phyloP scores from a whole-genome alignment of 2,329 filamentous ascomycete species.

The Aspergillus fischeri region DNA sequence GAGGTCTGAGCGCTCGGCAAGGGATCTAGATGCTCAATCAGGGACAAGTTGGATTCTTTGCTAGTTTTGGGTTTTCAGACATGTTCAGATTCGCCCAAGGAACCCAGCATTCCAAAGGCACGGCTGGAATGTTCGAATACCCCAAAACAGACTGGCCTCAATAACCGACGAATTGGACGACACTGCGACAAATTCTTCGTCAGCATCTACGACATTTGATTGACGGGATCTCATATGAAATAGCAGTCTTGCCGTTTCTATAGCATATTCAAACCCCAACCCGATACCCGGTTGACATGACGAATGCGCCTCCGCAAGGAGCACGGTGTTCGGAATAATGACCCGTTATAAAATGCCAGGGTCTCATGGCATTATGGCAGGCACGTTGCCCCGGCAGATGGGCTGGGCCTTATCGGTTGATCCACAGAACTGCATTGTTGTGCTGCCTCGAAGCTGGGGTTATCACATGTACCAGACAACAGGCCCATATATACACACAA shows the following conservation, averaged over 20 bases:
- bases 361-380: neutral
- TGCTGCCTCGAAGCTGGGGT: neutral
- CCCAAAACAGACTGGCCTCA: neutral
- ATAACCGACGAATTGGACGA: neutral
- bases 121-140: neutral
- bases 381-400: neutral
- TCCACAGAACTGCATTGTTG: neutral
- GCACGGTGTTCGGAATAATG: neutral
- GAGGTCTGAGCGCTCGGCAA: neutral
- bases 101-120: neutral
- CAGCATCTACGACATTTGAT: neutral
- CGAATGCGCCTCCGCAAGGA: neutral
- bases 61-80: neutral
- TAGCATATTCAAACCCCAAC: neutral
- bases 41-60: neutral
- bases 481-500: neutral
- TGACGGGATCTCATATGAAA: neutral
- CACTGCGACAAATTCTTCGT: neutral
- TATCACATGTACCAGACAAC: neutral
- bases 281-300: neutral
- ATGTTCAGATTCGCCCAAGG: neutral
- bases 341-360: neutral
- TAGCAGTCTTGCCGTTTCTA: neutral
- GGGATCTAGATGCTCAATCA: neutral
- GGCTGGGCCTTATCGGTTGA: neutral